Conservation (phyloP, 495 filamentous ascomycete genomes). For the Podospora fimiseda region DNA sequence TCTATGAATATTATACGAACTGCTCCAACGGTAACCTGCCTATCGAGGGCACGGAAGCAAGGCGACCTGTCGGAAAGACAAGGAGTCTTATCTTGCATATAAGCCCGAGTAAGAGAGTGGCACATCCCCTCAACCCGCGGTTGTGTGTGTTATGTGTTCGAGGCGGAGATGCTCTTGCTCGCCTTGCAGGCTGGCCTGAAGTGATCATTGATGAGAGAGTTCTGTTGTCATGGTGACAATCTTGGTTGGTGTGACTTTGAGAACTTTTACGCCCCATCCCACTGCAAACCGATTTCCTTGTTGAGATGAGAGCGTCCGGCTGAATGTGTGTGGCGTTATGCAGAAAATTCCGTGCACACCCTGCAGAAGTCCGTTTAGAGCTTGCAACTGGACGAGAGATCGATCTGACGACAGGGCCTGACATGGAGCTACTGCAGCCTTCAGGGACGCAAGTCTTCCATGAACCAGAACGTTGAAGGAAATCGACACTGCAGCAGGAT, state of each 20-base stretch:
- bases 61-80: not conserved
- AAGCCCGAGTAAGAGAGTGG: not conserved
- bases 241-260: not conserved
- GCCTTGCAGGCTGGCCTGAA: not conserved
- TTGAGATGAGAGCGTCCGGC: conserved; percentile 10
- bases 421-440: conserved; percentile 16
- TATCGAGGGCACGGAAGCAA: not conserved
- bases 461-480: not conserved
- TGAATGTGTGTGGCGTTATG: conserved; percentile 25
- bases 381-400: conserved; percentile 16
- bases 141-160: too few species aligned
- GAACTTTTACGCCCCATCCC: not conserved
- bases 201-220: not conserved
- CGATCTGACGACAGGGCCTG: conserved; percentile 12
- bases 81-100: not conserved
- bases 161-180: not conserved
- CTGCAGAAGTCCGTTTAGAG: conserved; percentile 16
- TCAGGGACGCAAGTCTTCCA: conserved; percentile 13
- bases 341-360: conserved; percentile 22
- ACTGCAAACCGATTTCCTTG: not conserved
- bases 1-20: too few species aligned
- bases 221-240: not conserved
- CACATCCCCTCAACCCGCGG: not conserved
- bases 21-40: not conserved
- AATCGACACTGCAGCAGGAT: too few species aligned